phyloP scores from a whole-genome alignment of 208 protist species.

The Leishmania martiniquensis region DNA sequence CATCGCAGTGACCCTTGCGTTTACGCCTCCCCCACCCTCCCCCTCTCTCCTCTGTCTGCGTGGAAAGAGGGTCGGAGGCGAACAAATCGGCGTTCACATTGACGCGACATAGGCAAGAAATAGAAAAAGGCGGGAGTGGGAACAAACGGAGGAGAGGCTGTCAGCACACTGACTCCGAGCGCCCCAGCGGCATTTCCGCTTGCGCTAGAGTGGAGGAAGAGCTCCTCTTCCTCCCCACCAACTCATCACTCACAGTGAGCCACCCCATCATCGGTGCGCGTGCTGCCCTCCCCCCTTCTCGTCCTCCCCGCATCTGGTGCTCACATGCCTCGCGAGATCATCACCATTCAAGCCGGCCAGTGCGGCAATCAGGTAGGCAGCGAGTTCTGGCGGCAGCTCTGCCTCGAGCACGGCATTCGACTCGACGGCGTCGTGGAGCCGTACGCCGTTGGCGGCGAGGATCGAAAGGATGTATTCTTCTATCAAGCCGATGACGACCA shows the following conservation, averaged over 20 bases:
- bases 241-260: not conserved
- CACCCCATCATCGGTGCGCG: too few species aligned
- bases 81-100: not conserved
- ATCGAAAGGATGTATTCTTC: conserved; percentile 99
- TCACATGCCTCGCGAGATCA: conserved; percentile 99
- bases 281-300: not conserved
- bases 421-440: conserved; percentile 95
- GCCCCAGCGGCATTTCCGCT: not conserved
- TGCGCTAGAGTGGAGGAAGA: not conserved
- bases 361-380: conserved; percentile 97
- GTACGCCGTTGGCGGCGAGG: conserved; percentile 92
- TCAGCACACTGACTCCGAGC: not conserved
- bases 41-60: not conserved
- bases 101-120: not conserved
- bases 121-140: too few species aligned
- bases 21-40: too few species aligned
- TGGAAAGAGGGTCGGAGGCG: not conserved
- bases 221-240: too few species aligned
- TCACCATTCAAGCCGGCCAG: conserved; percentile 99
- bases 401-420: conserved; percentile 98
- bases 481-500: conserved; percentile 99
- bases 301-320: not conserved
- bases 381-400: conserved; percentile 99
- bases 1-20: not conserved
- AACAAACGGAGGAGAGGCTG: not conserved